Conservation (phyloP, 495 filamentous ascomycete species). For the Lasiosphaeria miniovina region DNA sequence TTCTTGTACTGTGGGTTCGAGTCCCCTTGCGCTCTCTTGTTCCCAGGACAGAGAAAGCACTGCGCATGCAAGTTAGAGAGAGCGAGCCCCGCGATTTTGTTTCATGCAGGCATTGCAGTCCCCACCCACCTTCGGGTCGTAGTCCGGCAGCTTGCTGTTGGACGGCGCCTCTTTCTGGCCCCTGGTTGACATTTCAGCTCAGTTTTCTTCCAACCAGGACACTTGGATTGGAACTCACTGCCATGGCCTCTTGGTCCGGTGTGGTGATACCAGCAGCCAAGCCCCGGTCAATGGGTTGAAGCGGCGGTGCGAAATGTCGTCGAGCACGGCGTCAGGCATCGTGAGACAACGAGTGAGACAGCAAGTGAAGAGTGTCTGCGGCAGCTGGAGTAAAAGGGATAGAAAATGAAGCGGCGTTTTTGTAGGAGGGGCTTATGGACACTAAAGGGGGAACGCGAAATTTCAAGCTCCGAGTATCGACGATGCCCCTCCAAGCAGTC, state of each 20-base stretch:
- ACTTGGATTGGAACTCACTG: slow-evolving; percentile 60
- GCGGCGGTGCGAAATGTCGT: slow-evolving; percentile 95
- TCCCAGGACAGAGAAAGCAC: slow-evolving; percentile 97
- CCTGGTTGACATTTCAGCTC: slow-evolving; percentile 42
- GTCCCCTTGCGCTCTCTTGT: slow-evolving; percentile 87
- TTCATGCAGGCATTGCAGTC: neutral
- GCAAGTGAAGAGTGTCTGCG: too few species aligned
- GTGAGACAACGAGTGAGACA: slow-evolving; percentile 1
- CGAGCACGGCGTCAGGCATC: slow-evolving; percentile 67
- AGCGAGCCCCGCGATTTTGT: neutral
- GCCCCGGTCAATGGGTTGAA: slow-evolving; percentile 89
- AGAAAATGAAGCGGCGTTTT: neutral
- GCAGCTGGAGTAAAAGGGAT: neutral
- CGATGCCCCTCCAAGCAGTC: neutral
- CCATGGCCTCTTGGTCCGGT: slow-evolving; percentile 95
- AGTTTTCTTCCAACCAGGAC: neutral
- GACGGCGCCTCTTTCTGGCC: slow-evolving; percentile 85
- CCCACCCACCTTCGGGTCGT: slow-evolving; percentile 66
- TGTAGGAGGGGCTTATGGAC: neutral
- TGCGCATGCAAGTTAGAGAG: slow-evolving; percentile 23
- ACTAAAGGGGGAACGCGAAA: slow-evolving; percentile 1
- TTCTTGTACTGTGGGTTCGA: slow-evolving; percentile 79
- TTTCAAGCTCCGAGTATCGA: slow-evolving; percentile 1
- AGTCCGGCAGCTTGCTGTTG: slow-evolving; percentile 69
- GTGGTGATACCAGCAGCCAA: slow-evolving; percentile 91